Percentiles rank a stretch among this genome's conserved stretches.
Evolutionary conservation across 352 stramenopile species (phyloP).

Genomic region (Pythium monospermum): DNA sequence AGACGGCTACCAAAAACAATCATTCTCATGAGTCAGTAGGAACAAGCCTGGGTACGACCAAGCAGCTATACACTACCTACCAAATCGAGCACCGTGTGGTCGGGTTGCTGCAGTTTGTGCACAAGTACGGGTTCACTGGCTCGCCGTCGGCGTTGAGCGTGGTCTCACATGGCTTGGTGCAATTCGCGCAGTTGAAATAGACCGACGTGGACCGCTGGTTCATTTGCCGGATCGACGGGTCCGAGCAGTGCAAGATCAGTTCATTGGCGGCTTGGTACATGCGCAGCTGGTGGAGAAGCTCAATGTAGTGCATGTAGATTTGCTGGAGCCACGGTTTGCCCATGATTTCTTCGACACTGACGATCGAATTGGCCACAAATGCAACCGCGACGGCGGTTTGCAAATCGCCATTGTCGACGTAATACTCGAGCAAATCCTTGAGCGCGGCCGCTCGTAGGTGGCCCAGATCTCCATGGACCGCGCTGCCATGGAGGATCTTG

Average conservation of each 20-base stretch:
- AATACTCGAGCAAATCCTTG: conserved; percentile 86
- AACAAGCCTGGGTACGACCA: conserved; percentile 7
- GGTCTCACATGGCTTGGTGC: conserved; percentile 63
- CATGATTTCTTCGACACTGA: conserved; percentile 78
- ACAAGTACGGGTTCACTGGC: conserved; percentile 33
- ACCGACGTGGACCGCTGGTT: conserved; percentile 90
- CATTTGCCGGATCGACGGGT: conserved; percentile 87
- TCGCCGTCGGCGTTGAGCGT: conserved; percentile 24
- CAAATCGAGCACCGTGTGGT: conserved; percentile 84
- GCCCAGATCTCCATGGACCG: conserved; percentile 65
- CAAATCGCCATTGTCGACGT: conserved; percentile 80
- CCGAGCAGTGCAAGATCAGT: conserved; percentile 76
- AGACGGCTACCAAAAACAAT: conserved; percentile 56
- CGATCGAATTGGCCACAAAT: conserved; percentile 65
- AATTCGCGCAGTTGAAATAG: conserved; percentile 80
- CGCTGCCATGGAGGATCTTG: conserved; percentile 75
- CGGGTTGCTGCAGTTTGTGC: conserved; percentile 66
- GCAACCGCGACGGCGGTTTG: conserved; percentile 79
- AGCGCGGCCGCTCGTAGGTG: conserved; percentile 71
- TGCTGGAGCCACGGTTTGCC: conserved; percentile 85
- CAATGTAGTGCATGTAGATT: conserved; percentile 90
- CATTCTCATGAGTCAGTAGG: no score
- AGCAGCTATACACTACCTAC: conserved; percentile 28
- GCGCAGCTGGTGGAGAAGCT: conserved; percentile 81
- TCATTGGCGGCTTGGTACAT: conserved; percentile 87